Base-by-base conservation (phyloP, 805 yeast genomes). In the Candida berthetii region DNA sequence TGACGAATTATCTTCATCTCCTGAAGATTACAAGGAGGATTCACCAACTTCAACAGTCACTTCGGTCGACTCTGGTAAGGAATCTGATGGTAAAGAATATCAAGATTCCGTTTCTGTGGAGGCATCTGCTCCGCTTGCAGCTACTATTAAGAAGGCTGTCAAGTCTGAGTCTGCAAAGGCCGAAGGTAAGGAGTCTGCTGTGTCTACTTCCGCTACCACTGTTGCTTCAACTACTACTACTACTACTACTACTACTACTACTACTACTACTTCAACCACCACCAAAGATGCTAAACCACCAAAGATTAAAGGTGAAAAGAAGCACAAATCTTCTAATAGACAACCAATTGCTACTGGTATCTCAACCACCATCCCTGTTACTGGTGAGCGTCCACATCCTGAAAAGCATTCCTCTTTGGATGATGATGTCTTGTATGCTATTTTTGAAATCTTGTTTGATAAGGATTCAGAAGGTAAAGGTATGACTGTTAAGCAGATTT, bases 401-500 rank as follows among this genome's bases (percentile, higher is more conserved):
- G 72, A 70, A n/a, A 79, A 79, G 48, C 80, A 79, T 49, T 62
- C 65, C 16, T 68, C 85, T 19, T 68, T 84, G 42, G 93, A 85
- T 50, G 89, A 82, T 60, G 83, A 80, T 48, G 93, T 85, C 15
- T 65, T 85, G 42, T 78, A 69, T 60, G 89, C 90, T 6, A 85
- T 85, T 42, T 84, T 85, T 55, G 72, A 77, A 43, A 84, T 85
- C 38, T 61, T 85, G 43, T 82, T 66, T 60, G 90, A 82, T 45
- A 68, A 73, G 47, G 95, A 85, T 56, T 64, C 81, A 1, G 74
- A 72, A 40, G 82, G 85, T 39, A 70, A 72, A 45, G 95, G 95
- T 48, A 83, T 85, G 89, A 85, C 95, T n/a, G 95, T 85, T 27
- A 85, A 85, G 56, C 95, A 85, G 57, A 75, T 85, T 44, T 85